Evolutionary conservation across 176 grass and related monocot species (phyloP).

Genomic region (Oryza nivara): DNA sequence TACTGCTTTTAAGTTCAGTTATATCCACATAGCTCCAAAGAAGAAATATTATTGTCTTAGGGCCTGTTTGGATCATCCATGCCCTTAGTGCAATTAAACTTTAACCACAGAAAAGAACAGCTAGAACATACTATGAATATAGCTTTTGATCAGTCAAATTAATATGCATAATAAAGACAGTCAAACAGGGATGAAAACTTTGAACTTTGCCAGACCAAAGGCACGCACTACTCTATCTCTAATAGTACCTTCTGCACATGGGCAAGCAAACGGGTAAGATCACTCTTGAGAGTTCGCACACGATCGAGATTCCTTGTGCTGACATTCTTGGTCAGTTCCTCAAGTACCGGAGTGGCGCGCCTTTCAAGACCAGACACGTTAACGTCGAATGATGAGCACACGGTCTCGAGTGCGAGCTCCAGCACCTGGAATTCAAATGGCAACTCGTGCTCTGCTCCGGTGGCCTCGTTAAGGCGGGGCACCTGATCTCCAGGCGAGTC

Average conservation of each 20-base stretch:
- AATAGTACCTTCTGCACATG: conserved; percentile 86
- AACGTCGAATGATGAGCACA: conserved; percentile 65
- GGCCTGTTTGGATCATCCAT: neutral
- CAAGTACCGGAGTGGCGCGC: conserved; percentile 78
- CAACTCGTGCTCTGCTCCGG: conserved; percentile 67
- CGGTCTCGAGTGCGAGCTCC: conserved; percentile 76
- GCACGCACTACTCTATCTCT: neutral
- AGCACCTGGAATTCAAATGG: conserved; percentile 99
- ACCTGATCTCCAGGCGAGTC: conserved; percentile 38
- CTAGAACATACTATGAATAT: neutral
- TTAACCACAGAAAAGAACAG: neutral
- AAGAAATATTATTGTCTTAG: neutral
- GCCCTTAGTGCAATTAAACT: neutral
- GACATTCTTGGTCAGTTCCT: conserved; percentile 90
- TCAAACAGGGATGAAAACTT: neutral
- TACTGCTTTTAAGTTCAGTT: conserved; percentile 6
- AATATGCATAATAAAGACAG: neutral
- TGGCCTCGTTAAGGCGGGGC: conserved; percentile 51
- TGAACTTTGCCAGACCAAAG: neutral
- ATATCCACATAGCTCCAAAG: neutral
- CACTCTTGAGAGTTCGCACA: conserved; percentile 88
- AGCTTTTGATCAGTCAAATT: neutral
- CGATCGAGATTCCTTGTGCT: conserved; percentile 94
- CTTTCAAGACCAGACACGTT: conserved; percentile 79
- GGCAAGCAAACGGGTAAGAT: conserved; percentile 88